Base-by-base conservation (phyloP, 306 rosid genomes). In the Citrullus mucosospermus region DNA sequence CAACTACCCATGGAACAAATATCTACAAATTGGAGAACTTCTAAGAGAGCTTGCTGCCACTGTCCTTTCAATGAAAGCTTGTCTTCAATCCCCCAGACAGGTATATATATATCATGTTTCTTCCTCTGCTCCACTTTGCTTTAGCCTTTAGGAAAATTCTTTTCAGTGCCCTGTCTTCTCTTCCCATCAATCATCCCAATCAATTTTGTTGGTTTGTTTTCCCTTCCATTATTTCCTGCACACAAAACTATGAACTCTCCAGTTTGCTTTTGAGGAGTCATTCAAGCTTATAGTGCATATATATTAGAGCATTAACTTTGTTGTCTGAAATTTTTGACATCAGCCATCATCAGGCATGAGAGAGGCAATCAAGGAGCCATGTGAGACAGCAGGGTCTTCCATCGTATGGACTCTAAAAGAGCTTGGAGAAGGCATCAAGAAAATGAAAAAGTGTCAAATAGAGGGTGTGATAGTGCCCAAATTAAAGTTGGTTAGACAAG, bases 1-100 rank as follows among this genome's bases (percentile, higher is more conserved):
- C 66, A 75, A 80, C 36, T 84, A 95, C 81, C 99, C 99, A 14
- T 95, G 99, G 99, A 80, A 77, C 13, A 88, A 88, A 76, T 95
- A 95, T 84, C 87, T 95, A 50, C 82, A 90, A 63, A 82, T 91
- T 54, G 97, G 92, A 43, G 97, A 88, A 50, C 80, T 57, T 60
- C 89, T 92, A 53, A 78, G 96, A 69, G 99, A 95, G 66, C 38
- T 95, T 43, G 93, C 97, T 41, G 80, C 91, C 34, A 79, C 84
- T 25, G 60, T 88, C 81, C 53, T 88, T 81, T 86, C 90, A 60
- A 71, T 88, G 36, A 81, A 58, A 71, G 61, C 41, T 41, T 94
- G 90, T 79, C 83, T 92, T 71, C 88, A 84, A 78, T 82, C 96
- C 48, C 80, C 92, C 77, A 81, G 86, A 87, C 90, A 89, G 94